phyloP scores from a whole-genome alignment of 2,329 filamentous ascomycete genomes.

The Pyrenochaeta sp. region DNA sequence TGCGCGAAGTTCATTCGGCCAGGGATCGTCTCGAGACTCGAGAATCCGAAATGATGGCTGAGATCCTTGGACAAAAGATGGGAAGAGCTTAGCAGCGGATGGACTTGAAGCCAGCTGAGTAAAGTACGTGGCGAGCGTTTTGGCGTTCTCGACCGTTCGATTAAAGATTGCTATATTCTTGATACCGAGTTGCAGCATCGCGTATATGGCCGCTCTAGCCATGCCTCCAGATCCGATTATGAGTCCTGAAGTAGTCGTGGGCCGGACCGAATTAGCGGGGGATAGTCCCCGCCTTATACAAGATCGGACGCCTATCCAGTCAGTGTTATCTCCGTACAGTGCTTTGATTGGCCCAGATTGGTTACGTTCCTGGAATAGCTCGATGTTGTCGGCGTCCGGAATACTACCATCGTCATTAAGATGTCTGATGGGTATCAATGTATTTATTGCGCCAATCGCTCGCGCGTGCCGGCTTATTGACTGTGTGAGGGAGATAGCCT shows the following conservation, averaged over 20 bases:
- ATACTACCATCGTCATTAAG: constrained; percentile 64
- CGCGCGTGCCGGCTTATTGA: constrained; percentile 74
- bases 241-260: constrained; percentile 58
- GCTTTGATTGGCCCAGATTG: constrained; percentile 71
- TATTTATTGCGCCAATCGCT: constrained; percentile 79
- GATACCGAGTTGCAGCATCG: constrained; percentile 80
- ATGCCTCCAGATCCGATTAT: constrained; percentile 72
- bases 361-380: constrained; percentile 64
- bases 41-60: constrained; percentile 65
- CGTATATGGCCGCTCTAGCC: constrained; percentile 79
- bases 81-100: constrained; percentile 28
- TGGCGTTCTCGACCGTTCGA: constrained; percentile 70
- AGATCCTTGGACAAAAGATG: constrained; percentile 34
- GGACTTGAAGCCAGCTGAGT: constrained; percentile 55
- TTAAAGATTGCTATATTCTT: constrained; percentile 79
- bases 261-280: constrained; percentile 68
- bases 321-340: constrained; percentile 80
- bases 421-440: constrained; percentile 74
- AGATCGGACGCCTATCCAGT: constrained; percentile 80
- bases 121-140: constrained; percentile 73
- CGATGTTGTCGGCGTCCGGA: constrained; percentile 62
- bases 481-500: constrained; percentile 70
- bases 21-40: constrained; percentile 64
- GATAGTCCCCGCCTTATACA: constrained; percentile 76
- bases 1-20: constrained; percentile 68